Base-by-base conservation (phyloP, 1,284 basidiomycete genomes). In the Tylopilus orsonianus region DNA sequence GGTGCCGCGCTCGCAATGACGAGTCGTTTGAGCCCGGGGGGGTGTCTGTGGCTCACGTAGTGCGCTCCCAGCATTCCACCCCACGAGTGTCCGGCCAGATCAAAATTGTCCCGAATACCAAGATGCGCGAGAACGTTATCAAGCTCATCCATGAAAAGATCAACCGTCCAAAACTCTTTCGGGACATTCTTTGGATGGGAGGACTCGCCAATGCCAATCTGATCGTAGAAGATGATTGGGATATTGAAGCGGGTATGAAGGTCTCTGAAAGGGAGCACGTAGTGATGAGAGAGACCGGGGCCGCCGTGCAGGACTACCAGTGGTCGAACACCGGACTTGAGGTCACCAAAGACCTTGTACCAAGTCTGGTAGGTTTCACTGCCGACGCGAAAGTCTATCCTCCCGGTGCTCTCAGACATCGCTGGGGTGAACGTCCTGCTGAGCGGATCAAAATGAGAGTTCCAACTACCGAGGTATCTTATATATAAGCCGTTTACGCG, bases 121-220 rank as follows among this genome's bases (percentile, higher is more conserved):
- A 80, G 61, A 37, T 73, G 58, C 6, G 47, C 22, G 10, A 78
- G 52, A 0, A 80, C 55, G 49, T 71, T 75, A n/a, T 72, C 68
- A 8, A 80, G 68, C 56, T 81, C 75, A 49, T 73, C 68, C 53
- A 79, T 60, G 60, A 78, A 79, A 10, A 79, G 67, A 14, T 74
- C 65, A 8, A 68, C 56, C 4, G 71, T 75, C 77, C 77, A 80
- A 6, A 79, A 79, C 20, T 46, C 49, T 14, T 52, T 51, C 2
- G 65, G 62, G 14, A 52, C 65, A 8, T 50, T 33, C 47, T 71
- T 74, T 2, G 71, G 65, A 41, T 74, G 74, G 2, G 75, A 73
- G 8, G 77, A 79, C 32, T 56, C 50, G 3, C 72, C 76, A 41
- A 59, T 71, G 9, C 78, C 79, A 36, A 79, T 54, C 58, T 79